A percentile compares a stretch with the other conserved stretches of the same genome.
These are phyloP conservation scores for Kwoniella mangroviensis DNA, from an alignment of 768 basidiomycete genomes.

Conservation along the genomic window DNA sequence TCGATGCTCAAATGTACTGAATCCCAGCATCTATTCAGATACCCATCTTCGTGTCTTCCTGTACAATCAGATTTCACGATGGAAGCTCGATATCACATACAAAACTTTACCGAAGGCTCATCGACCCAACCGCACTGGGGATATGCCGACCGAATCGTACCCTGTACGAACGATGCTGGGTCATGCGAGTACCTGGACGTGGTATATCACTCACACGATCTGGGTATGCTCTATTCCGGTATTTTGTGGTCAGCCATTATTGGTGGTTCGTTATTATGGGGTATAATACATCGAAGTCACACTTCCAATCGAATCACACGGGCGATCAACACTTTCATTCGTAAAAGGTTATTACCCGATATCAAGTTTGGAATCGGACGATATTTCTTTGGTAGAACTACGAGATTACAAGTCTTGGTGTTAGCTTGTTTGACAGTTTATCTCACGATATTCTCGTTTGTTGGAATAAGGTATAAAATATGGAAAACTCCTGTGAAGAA, in stretches of 20 bases:
- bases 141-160: conserved; percentile 34
- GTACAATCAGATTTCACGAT: not conserved
- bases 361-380: conserved; percentile 14
- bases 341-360: conserved; percentile 28
- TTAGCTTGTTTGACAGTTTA: conserved; percentile 26
- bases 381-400: conserved; percentile 38
- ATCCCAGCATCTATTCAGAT: not conserved
- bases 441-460: conserved; percentile 39
- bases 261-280: conserved; percentile 32
- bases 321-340: conserved; percentile 11
- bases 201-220: conserved; percentile 40
- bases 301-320: conserved; percentile 11
- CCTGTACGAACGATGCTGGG: conserved; percentile 41
- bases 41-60: not conserved
- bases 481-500: conserved; percentile 44
- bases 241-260: conserved; percentile 35
- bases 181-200: conserved; percentile 43
- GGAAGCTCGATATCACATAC: conserved; percentile 32
- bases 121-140: conserved; percentile 39
- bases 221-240: conserved; percentile 38
- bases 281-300: conserved; percentile 16
- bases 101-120: conserved; percentile 24
- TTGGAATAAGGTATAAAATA: conserved; percentile 33
- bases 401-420: conserved; percentile 32
- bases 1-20: too few species aligned